Evolutionary conservation across 169 alveolate species (phyloP), one percentile per base, ranked within the genome.

Genomic region (Plasmodium malariae): DNA sequence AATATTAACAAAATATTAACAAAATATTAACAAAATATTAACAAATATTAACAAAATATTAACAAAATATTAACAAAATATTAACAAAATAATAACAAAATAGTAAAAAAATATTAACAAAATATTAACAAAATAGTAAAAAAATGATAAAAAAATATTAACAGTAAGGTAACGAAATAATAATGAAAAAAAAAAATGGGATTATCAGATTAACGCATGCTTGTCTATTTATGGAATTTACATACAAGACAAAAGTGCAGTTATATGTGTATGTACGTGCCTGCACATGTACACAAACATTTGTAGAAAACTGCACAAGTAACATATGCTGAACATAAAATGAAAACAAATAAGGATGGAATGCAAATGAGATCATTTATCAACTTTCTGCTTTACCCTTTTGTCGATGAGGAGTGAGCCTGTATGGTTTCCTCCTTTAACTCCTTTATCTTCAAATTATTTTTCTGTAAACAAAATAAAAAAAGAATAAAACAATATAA

Each of bases 371-470:
- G 1, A 17, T 5, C 28, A 48, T 9, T 49, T 51, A 3, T 5
- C 26, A 9, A 12, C 17, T 28, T 51, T 71, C 30, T 49, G 0
- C 17, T 28, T 76, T 74, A 76, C 88, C 88, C 88, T 37, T 76
- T 43, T 28, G 5, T 0, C 32, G 74, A 59, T 6, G 88, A 17
- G 7, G 60, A 76, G 26, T 76, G 74, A n/a, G 88, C 74, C 4
- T 76, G 24, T 48, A 76, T 62, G n/a, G 74, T 60, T 60, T 76
- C 74, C 17, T 62, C 74, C 14, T 43, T 43, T n/a, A 76, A 28
- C 21, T 30, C 88, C n/a, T 63, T 32, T 36, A 54, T 34, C 5
- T 76, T 62, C 0, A 49, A 14, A 24, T 76, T 76, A 26, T 68
- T 65, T 43, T 76, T 63, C 88, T 76, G 32, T 12, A 54, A 62